phyloP scores from a whole-genome alignment of 768 basidiomycete genomes.

The Tylopilus sp. region DNA sequence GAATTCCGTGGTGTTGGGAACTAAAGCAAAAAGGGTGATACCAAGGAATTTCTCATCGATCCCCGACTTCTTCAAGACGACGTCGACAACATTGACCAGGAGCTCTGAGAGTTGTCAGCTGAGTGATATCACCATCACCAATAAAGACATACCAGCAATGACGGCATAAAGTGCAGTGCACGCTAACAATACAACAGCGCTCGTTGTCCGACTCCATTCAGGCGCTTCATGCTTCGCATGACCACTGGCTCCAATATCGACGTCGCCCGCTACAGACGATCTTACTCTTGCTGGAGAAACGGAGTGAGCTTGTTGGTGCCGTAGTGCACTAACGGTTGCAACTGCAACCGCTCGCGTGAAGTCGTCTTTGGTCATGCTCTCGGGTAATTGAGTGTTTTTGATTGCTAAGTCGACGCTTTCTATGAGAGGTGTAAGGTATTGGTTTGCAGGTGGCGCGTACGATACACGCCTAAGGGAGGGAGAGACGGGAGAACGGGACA shows the following conservation, averaged over 20 bases:
- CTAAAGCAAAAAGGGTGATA: conserved; percentile 92
- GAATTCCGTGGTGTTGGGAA: conserved; percentile 98
- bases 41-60: conserved; percentile 98
- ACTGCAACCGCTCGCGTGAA: conserved; percentile 93
- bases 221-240: conserved; percentile 93
- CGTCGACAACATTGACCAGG: conserved; percentile 92
- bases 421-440: conserved; percentile 57
- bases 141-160: conserved; percentile 81
- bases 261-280: conserved; percentile 34
- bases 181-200: conserved; percentile 82
- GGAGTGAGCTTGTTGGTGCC: conserved; percentile 67
- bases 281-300: conserved; percentile 48
- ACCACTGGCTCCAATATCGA: conserved; percentile 47
- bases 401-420: conserved; percentile 79
- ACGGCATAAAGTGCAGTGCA: conserved; percentile 93
- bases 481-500: conserved; percentile 33
- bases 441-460: conserved; percentile 43
- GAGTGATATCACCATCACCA: background rate
- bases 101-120: conserved; percentile 55
- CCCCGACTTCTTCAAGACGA: conserved; percentile 83
- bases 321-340: conserved; percentile 86
- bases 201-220: conserved; percentile 89
- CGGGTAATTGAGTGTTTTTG: conserved; percentile 55
- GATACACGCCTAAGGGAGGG: conserved; percentile 53
- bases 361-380: conserved; percentile 76